Percentiles rank a stretch among this genome's conserved stretches.
Evolutionary conservation across 2,329 filamentous ascomycete genomes (phyloP).

Genomic region (Aspergillus felis): DNA sequence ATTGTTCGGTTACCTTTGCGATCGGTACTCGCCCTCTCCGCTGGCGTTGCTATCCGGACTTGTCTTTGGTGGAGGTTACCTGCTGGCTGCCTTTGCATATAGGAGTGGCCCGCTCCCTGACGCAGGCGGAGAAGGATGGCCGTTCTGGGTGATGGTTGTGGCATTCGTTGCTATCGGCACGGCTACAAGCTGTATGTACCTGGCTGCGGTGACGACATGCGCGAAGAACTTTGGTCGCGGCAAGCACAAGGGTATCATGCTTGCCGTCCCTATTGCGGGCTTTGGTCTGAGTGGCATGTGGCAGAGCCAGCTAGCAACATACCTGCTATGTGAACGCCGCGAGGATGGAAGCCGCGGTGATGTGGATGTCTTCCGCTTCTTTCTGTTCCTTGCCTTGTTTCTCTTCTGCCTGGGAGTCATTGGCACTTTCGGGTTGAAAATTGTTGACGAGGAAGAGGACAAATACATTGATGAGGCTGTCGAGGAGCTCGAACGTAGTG

Average conservation of each 20-base stretch:
- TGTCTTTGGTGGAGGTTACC: conserved; percentile 77
- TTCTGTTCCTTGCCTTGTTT: conserved; percentile 75
- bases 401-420: conserved; percentile 67
- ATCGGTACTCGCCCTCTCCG: conserved; percentile 76
- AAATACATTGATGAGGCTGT: conserved; percentile 86
- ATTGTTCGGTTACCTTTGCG: conserved; percentile 84
- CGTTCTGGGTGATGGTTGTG: conserved; percentile 77
- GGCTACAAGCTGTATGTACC: conserved; percentile 84
- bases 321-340: conserved; percentile 67
- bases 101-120: conserved; percentile 53
- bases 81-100: conserved; percentile 78
- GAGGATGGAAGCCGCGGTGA: conserved; percentile 59
- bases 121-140: conserved; percentile 56
- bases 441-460: conserved; percentile 72
- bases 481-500: conserved; percentile 85
- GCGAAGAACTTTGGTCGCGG: conserved; percentile 97
- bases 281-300: conserved; percentile 96
- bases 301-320: conserved; percentile 82
- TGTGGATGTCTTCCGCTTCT: conserved; percentile 77
- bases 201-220: conserved; percentile 86
- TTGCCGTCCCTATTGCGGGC: conserved; percentile 85
- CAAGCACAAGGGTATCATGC: conserved; percentile 79
- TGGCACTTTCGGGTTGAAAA: conserved; percentile 68
- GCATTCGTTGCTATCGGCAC: conserved; percentile 80
- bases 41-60: conserved; percentile 68